Conservation (phyloP, 2,329 filamentous ascomycete genomes). For the Gaeumannomyces sp. region DNA sequence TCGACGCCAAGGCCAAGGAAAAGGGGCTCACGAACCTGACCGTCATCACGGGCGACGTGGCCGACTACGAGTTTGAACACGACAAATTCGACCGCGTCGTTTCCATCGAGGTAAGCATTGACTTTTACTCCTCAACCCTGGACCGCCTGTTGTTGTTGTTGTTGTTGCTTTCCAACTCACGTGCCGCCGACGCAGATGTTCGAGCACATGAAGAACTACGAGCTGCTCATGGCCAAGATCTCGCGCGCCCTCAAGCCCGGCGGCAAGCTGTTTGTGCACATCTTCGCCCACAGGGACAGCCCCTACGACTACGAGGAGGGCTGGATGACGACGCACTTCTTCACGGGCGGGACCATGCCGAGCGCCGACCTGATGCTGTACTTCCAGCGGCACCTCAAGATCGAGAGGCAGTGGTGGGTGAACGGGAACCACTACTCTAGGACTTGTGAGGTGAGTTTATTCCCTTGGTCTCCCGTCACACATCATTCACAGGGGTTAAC, state of each 20-base stretch:
- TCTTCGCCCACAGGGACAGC: constrained; percentile 57
- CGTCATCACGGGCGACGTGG: constrained; percentile 62
- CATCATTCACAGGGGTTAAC: background rate
- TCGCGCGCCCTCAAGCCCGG: constrained; percentile 50
- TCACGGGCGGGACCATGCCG: constrained; percentile 68
- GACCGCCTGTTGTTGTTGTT: too few relatives aligned
- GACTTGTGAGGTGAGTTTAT: constrained; percentile 55
- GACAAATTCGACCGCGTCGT: constrained; percentile 58
- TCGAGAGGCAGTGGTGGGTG: constrained; percentile 65
- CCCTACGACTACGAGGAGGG: constrained; percentile 66
- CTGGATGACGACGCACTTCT: constrained; percentile 71
- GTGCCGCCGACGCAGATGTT: constrained; percentile 45
- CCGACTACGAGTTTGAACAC: constrained; percentile 56
- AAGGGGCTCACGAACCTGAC: constrained; percentile 54
- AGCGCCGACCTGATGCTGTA: constrained; percentile 59
- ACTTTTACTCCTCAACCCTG: background rate
- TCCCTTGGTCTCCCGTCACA: background rate
- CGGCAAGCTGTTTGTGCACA: constrained; percentile 64
- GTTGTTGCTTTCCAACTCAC: too few relatives aligned
- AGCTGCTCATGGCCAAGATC: constrained; percentile 59
- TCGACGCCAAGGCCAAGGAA: constrained; percentile 50
- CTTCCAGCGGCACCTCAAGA: constrained; percentile 56
- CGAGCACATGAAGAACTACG: constrained; percentile 74
- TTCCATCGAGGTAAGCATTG: constrained; percentile 47
- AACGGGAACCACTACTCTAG: constrained; percentile 62